Conservation (phyloP, 2,329 filamentous ascomycete genomes). For the Talaromyces amestolkiae region DNA sequence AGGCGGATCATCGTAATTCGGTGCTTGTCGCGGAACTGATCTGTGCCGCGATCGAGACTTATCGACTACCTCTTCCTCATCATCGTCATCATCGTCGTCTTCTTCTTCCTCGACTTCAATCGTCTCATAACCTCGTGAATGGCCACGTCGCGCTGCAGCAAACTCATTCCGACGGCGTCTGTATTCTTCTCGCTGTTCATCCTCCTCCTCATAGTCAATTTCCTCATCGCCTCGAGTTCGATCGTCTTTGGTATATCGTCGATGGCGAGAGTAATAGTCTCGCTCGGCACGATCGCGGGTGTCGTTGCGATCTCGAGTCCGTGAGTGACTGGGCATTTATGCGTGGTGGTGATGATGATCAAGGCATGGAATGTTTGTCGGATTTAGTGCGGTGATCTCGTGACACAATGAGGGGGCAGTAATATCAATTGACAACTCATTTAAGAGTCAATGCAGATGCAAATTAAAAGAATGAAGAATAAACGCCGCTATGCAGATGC, state of each 20-base stretch:
- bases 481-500: background rate
- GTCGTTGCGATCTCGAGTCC: slow-evolving; percentile 34
- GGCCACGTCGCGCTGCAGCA: slow-evolving; percentile 22
- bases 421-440: background rate
- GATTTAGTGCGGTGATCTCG: background rate
- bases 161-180: slow-evolving; percentile 18
- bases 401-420: background rate
- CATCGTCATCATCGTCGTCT: slow-evolving; percentile 11
- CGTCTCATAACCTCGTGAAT: slow-evolving; percentile 24
- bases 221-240: slow-evolving; percentile 17
- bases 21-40: background rate
- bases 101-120: slow-evolving; percentile 23
- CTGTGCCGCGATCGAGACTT: slow-evolving; percentile 2
- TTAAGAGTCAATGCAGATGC: background rate
- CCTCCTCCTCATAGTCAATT: slow-evolving; percentile 7
- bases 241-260: slow-evolving; percentile 30
- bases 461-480: background rate
- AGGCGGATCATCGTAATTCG: slow-evolving; percentile 9
- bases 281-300: slow-evolving; percentile 27
- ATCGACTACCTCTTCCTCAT: background rate
- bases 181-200: slow-evolving; percentile 14
- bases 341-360: background rate
- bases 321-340: slow-evolving; percentile 36
- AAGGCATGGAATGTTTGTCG: background rate
- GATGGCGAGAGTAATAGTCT: slow-evolving; percentile 34